Evolutionary conservation across 1,284 basidiomycete genomes (phyloP).

Genomic region (Sparassis latifolia): DNA sequence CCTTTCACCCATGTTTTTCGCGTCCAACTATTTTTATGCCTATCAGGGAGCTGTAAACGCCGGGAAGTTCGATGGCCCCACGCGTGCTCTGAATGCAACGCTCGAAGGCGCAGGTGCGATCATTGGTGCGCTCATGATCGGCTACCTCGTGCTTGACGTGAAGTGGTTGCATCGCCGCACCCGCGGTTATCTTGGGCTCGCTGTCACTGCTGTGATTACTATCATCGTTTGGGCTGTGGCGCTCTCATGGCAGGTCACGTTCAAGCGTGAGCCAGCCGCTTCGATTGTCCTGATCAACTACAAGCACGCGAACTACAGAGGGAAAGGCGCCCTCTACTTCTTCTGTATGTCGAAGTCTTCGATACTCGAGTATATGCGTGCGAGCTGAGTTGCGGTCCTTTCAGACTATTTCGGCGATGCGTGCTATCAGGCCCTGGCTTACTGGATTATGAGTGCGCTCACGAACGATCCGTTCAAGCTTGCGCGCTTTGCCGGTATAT

Average conservation of each 20-base stretch:
- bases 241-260: conserved; percentile 32
- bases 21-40: conserved; percentile 35
- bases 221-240: conserved; percentile 32
- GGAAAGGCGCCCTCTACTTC: conserved; percentile 33
- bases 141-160: conserved; percentile 32
- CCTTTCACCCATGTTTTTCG: conserved; percentile 37
- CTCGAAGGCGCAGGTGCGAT: conserved; percentile 36
- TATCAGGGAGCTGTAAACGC: conserved; percentile 36
- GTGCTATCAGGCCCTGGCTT: conserved; percentile 33
- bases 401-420: conserved; percentile 32
- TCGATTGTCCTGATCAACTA: conserved; percentile 26
- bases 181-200: conserved; percentile 35
- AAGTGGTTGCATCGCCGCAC: conserved; percentile 28
- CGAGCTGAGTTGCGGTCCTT: background rate
- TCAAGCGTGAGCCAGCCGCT: conserved; percentile 20
- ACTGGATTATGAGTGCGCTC: conserved; percentile 39
- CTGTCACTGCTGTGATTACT: conserved; percentile 25
- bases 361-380: background rate
- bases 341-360: conserved; percentile 27
- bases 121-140: conserved; percentile 36
- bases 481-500: conserved; percentile 35
- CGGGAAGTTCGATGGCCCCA: conserved; percentile 32
- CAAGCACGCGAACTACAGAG: conserved; percentile 24
- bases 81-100: conserved; percentile 35
- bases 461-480: conserved; percentile 38